These are phyloP conservation scores for Fusarium liriodendri DNA, from an alignment of 2,329 filamentous ascomycete species.

Conservation along the genomic window DNA sequence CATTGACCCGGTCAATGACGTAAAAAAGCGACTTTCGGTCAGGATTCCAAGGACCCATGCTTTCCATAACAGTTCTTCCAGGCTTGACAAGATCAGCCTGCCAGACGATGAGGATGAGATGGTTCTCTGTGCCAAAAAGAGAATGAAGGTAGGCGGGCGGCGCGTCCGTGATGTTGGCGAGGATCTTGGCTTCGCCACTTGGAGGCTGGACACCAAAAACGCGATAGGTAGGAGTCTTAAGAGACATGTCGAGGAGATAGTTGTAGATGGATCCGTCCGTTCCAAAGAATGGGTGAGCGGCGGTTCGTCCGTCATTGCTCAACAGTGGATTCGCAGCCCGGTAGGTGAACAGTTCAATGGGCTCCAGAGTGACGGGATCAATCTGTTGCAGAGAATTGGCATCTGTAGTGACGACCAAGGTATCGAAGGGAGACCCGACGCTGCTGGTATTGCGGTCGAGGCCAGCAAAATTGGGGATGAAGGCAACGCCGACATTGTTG, in stretches of 20 bases:
- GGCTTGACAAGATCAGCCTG: constrained; percentile 11
- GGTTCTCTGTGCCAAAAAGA: constrained; percentile 8
- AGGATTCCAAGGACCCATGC: constrained; percentile 4
- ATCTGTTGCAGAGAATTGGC: constrained; percentile 11
- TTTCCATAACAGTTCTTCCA: constrained; percentile 6
- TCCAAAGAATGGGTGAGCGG: constrained; percentile 9
- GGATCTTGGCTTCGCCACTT: constrained; percentile 3
- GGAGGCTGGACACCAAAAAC: constrained; percentile 10
- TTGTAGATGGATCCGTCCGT: constrained; percentile 10
- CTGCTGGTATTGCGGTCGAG: not conserved
- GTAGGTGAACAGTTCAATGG: constrained; percentile 21
- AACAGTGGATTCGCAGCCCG: constrained; percentile 8
- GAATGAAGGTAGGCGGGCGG: constrained; percentile 15
- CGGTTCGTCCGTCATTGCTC: not conserved
- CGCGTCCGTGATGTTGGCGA: constrained; percentile 21
- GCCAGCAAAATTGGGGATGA: constrained; percentile 11
- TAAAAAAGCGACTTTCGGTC: constrained; percentile 12
- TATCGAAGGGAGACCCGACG: not conserved
- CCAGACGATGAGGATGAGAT: constrained; percentile 19
- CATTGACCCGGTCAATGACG: constrained; percentile 11
- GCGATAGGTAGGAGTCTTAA: constrained; percentile 5
- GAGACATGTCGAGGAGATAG: constrained; percentile 12
- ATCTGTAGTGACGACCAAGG: constrained; percentile 14
- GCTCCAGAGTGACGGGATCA: constrained; percentile 8
- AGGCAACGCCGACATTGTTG: constrained; percentile 2